Evolutionary conservation across 2,329 filamentous ascomycete genomes (phyloP), one percentile per base, ranked within the genome.

Genomic region (Pseudogymnoascus sp.): DNA sequence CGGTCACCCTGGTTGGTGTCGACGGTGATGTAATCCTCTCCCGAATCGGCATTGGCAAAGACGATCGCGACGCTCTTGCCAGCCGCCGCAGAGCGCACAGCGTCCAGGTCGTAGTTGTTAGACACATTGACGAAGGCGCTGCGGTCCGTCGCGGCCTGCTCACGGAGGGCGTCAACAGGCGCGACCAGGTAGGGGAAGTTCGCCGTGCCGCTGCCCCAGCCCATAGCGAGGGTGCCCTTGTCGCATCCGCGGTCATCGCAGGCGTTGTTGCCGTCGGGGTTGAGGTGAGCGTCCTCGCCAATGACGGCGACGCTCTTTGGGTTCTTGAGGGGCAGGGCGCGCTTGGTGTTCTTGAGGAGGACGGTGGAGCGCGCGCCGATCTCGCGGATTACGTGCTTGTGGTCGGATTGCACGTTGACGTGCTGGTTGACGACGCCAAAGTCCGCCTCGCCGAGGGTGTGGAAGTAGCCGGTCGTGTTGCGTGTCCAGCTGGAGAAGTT

Each of bases 401-500:
- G 93, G 63, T 93, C 81, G 44, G 77, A 82, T 62, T 87, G 90
- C n/a, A 96, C 93, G 71, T 97, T 87, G 23, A 96, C 84, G 67
- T 93, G 90, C 69, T 86, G 82, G 76, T 97, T 90, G 77, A 96
- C 82, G 68, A 88, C 82, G 62, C 85, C 82, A 68, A 82, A 83
- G 60, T 83, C 84, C 64, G 87, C 79, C 23, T 83, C 75, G 11
- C 83, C 88, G 9, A 82, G 83, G 60, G 75, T 80, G 72, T 96
- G 87, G 59, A 85, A 71, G 64, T 84, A 88, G 46, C 88, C 90
- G 68, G 83, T 89, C 0, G 89, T 93, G 69, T 93, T 87, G 1
- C 80, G 77, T 0, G 88, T 91, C 93, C 93, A 97, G 4, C 91
- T 91, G 70, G 88, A 88, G 77, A 97, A 96, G 80, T 93, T 97